These are phyloP conservation scores for Fusarium oxysporum DNA, from an alignment of 2,329 filamentous ascomycete genomes.

Conservation along the genomic window DNA sequence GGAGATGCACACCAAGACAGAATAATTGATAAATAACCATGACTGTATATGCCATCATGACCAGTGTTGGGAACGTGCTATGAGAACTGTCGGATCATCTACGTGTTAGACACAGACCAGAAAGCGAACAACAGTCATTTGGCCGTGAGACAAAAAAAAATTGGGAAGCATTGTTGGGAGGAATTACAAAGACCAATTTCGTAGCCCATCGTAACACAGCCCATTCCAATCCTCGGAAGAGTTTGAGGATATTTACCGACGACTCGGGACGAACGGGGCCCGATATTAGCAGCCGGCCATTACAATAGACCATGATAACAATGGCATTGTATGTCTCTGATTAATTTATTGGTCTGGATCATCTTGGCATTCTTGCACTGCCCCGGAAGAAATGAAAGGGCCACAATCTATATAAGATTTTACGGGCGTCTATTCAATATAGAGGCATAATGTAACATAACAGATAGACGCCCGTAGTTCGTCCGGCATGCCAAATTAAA, in stretches of 20 bases:
- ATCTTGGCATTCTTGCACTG: conserved; percentile 19
- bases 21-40: conserved; percentile 30
- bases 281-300: background rate
- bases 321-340: conserved; percentile 19
- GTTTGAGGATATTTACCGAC: conserved; percentile 1
- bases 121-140: conserved; percentile 1
- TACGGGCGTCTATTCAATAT: conserved; percentile 11
- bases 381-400: conserved; percentile 9
- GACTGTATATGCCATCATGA: background rate
- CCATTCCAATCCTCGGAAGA: conserved; percentile 4
- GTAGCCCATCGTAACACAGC: conserved; percentile 10
- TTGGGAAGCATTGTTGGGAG: background rate
- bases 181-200: background rate
- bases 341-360: conserved; percentile 3
- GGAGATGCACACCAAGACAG: conserved; percentile 27
- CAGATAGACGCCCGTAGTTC: conserved; percentile 13
- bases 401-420: background rate
- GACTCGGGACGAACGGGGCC: conserved; percentile 8
- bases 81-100: background rate
- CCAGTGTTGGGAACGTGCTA: background rate
- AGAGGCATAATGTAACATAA: background rate
- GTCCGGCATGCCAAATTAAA: background rate
- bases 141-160: background rate
- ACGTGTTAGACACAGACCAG: background rate
- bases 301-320: background rate